Evolutionary conservation across 2,329 filamentous ascomycete genomes (phyloP).

Genomic region (Geosmithia putterillii): DNA sequence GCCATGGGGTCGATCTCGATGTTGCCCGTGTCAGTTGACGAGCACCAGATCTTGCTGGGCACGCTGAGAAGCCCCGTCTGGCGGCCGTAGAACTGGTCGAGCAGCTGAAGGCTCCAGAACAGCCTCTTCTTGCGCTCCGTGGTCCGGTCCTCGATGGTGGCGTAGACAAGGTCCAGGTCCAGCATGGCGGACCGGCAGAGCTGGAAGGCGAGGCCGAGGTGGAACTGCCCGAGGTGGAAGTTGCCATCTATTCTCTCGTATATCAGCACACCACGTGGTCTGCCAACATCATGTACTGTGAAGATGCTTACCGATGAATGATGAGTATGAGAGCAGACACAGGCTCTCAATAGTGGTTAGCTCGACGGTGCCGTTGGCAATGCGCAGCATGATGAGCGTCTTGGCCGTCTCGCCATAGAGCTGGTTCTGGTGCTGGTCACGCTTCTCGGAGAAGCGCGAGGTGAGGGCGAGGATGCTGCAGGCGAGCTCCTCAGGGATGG

Average conservation of each 20-base stretch:
- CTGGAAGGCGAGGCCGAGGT: constrained; percentile 35
- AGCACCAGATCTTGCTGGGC: constrained; percentile 25
- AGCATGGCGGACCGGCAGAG: constrained; percentile 37
- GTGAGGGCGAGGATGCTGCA: constrained; percentile 27
- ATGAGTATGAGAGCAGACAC: constrained; percentile 35
- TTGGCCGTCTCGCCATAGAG: constrained; percentile 25
- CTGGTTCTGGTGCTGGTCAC: constrained; percentile 17
- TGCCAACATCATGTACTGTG: background rate
- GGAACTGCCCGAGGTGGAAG: constrained; percentile 33
- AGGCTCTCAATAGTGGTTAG: constrained; percentile 36
- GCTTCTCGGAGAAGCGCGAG: constrained; percentile 22
- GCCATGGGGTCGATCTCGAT: constrained; percentile 17
- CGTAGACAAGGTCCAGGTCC: constrained; percentile 27
- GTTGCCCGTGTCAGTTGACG: constrained; percentile 9
- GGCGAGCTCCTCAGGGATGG: constrained; percentile 24
- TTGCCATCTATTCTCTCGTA: constrained; percentile 26
- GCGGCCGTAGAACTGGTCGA: constrained; percentile 36
- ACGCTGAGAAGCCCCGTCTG: constrained; percentile 29
- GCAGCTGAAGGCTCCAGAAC: constrained; percentile 37
- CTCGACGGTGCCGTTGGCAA: constrained; percentile 36
- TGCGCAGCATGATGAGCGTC: constrained; percentile 32
- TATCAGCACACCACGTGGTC: background rate
- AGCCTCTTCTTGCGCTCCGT: constrained; percentile 33
- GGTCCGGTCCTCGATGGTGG: constrained; percentile 14
- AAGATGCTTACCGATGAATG: constrained; percentile 28